phyloP scores from a whole-genome alignment of 345 rosid genomes.

The Mallotus nudiflorus region DNA sequence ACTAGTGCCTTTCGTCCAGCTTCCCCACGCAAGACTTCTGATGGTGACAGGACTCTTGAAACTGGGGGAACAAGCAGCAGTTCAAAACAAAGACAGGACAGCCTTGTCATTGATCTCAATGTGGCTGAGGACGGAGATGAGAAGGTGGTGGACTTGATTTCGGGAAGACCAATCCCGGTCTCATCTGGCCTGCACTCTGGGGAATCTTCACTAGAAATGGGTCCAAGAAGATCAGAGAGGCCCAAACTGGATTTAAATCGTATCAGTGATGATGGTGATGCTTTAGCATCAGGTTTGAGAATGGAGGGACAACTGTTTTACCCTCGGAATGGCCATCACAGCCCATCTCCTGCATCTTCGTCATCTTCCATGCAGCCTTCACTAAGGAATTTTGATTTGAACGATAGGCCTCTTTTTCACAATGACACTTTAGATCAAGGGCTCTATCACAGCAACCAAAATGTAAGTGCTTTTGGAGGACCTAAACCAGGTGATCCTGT shows the following conservation, averaged over 20 bases:
- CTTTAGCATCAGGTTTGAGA: conserved; percentile 47
- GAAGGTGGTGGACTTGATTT: conserved; percentile 42
- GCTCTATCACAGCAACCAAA: conserved; percentile 35
- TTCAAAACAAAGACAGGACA: conserved; percentile 47
- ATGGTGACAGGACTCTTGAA: conserved; percentile 31
- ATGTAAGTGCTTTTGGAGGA: conserved; percentile 37
- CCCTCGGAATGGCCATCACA: conserved; percentile 58
- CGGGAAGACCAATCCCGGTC: conserved; percentile 49
- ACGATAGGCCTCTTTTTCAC: conserved; percentile 64
- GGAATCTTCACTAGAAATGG: conserved; percentile 63
- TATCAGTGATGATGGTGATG: conserved; percentile 62
- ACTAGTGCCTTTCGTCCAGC: conserved; percentile 75
- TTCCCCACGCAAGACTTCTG: conserved; percentile 55
- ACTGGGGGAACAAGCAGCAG: conserved; percentile 40
- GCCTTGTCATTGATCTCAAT: conserved; percentile 81
- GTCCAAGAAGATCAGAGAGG: conserved; percentile 59
- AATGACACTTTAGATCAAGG: conserved; percentile 56
- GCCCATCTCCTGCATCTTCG: conserved; percentile 76
- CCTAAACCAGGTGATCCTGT: conserved; percentile 55
- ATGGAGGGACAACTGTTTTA: conserved; percentile 47
- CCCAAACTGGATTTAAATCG: conserved; percentile 79
- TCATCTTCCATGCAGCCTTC: conserved; percentile 69
- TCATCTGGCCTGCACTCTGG: conserved; percentile 52
- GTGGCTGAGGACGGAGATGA: conserved; percentile 75
- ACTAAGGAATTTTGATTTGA: conserved; percentile 80